Base-by-base conservation (phyloP, 192 early-diverging fungal genomes). In the Diversispora epigaea region DNA sequence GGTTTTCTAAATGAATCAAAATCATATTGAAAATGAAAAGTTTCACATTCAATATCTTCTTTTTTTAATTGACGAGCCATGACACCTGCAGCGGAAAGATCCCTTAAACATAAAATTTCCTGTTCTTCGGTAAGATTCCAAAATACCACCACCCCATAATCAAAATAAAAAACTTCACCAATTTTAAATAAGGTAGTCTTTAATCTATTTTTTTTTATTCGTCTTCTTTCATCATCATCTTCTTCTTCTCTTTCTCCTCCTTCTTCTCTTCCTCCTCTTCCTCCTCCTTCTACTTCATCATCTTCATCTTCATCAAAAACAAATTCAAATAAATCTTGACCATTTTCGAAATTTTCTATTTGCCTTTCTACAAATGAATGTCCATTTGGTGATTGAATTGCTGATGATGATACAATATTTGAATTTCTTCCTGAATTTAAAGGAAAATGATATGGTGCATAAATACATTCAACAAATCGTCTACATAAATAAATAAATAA, bases 21-120 rank as follows among this genome's bases (percentile, higher is more conserved):
- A 74, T 92, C 92, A 70, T 94, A 94, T 77, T 94, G 91, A 73
- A 92, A 94, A 62, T 91, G 89, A 78, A 94, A 90, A 64, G 92
- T 90, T 65, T 94, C 92, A 46, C 85, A 86, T 76, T 92, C 88
- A 14, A 88, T 78, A 70, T 91, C 89, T 6, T 84, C 85, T 41
- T 80, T 77, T 63, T 75, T 71, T 43, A 87, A 73, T 52, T 80
- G 79, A 22, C 82, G 77, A 57, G 77, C 61, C 6, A 79, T 69
- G 45, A 82, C 39, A 11, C 74, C 58, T 44, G 70, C 86, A 8
- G 76, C 72, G 4, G 77, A 73, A 44, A 87, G 52, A 63, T 89
- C 86, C 15, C 81, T 78, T 58, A 89, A 52, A 65, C 86, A 78
- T 56, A 84, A 79, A 15, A 78, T 52, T 49, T 89, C 86, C 52